Conservation (phyloP, 2,329 filamentous ascomycete species). For the Juglanconis sp. region DNA sequence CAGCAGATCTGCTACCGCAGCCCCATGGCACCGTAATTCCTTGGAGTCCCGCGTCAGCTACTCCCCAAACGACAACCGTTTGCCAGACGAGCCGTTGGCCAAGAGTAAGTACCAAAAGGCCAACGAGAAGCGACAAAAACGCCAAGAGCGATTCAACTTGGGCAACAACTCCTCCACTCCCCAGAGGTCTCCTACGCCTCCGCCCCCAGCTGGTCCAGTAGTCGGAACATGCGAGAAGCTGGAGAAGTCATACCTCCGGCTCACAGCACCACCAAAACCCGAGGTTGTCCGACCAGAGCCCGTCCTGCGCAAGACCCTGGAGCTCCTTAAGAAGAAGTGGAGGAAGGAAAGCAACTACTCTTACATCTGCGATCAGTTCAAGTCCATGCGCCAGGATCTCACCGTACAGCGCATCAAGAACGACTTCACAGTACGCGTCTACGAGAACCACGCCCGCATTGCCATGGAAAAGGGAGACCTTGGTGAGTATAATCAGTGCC, state of each 20-base stretch:
- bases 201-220: slow-evolving; percentile 65
- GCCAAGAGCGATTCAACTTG: slow-evolving; percentile 65
- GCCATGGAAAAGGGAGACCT: slow-evolving; percentile 97
- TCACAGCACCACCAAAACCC: slow-evolving; percentile 85
- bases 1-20: slow-evolving; percentile 39
- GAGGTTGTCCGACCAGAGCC: slow-evolving; percentile 81
- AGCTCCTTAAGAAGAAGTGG: slow-evolving; percentile 92
- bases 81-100: slow-evolving; percentile 39
- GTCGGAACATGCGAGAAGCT: slow-evolving; percentile 79
- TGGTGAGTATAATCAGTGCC: slow-evolving; percentile 99
- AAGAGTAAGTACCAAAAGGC: slow-evolving; percentile 85
- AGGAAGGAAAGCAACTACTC: slow-evolving; percentile 87
- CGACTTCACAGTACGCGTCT: slow-evolving; percentile 92
- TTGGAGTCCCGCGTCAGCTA: slow-evolving; percentile 77
- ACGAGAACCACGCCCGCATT: slow-evolving; percentile 96
- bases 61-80: slow-evolving; percentile 44
- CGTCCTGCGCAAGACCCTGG: slow-evolving; percentile 79
- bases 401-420: slow-evolving; percentile 97
- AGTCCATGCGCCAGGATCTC: slow-evolving; percentile 94
- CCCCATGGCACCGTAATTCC: slow-evolving; percentile 66
- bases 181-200: slow-evolving; percentile 55
- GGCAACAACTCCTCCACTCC: slow-evolving; percentile 51
- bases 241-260: slow-evolving; percentile 91
- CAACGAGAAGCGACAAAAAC: slow-evolving; percentile 80
- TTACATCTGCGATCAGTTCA: slow-evolving; percentile 99